Base-by-base conservation (phyloP, 2,329 filamentous ascomycete species). In the Penicillium digitatum region DNA sequence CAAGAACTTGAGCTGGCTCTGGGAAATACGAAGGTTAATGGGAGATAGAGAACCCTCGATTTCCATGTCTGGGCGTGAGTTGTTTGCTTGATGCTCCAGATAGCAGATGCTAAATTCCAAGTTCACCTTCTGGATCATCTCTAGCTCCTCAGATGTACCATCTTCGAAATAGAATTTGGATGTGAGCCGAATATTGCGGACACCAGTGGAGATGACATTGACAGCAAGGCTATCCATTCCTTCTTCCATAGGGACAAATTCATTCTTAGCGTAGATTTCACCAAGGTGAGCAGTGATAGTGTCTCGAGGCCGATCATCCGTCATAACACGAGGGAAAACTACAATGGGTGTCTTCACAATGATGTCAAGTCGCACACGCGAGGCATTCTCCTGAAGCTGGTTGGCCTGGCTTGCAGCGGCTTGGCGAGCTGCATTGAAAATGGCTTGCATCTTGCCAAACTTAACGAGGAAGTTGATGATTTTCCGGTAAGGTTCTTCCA, bases 371-470 rank as follows among this genome's bases (percentile, higher is more conserved):
- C 95, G 92, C 78, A 97, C 89, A 60, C 90, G 90, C 67, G 87
- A 90, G 0, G 89, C 89, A 67, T 86, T 92, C 67, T 97, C 88
- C 68, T 97, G 94, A 6, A 99, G 84, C 68, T 96, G 92, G 55
- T 84, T 95, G 10, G 94, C 95, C 72, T 96, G 92, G 58, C 89
- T 93, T 37, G 94, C 90, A 3, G 95, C 94, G 37, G 93, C 95
- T 73, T 96, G 90, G 32, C 95, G 85, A 12, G 95, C 94, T 39
- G 94, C 93, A 69, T 99, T 99, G 79, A 96, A 99, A 50, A 99
- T 88, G 22, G 94, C 93, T 74, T 99, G 94, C 94, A 99, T 99
- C 75, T 95, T 96, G 57, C 95, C 94, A 71, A 99, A 99, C 67
- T 99, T 99, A 71, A 99, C 91, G 40, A 95, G 80, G 73, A 99